These are phyloP conservation scores for Sporisorium iseilematis-ciliati DNA, from an alignment of 1,284 basidiomycete genomes.

Conservation along the genomic window DNA sequence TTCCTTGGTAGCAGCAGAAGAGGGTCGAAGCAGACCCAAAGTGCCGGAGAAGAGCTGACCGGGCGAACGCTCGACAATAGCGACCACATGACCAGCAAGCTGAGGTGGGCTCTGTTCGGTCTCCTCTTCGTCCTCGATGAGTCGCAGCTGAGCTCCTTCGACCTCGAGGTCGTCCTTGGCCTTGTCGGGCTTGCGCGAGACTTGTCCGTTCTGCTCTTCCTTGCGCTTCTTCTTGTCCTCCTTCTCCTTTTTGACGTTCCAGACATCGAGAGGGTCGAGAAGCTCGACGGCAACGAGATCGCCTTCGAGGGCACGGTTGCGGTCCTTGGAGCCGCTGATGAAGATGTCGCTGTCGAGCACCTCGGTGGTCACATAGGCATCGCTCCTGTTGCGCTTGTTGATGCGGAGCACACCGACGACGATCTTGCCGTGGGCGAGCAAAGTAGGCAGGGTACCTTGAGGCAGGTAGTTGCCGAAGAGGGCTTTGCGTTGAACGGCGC, in stretches of 20 bases:
- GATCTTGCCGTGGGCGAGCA: conserved; percentile 96
- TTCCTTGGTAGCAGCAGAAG: conserved; percentile 97
- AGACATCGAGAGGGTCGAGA: conserved; percentile 84
- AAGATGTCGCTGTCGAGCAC: conserved; percentile 99
- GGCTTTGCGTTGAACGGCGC: conserved; percentile 91
- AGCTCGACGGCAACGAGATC: conserved; percentile 99
- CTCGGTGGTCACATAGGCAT: conserved; percentile 99
- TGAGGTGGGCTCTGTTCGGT: conserved; percentile 76
- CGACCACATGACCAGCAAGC: conserved; percentile 91
- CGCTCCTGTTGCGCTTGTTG: conserved; percentile 98
- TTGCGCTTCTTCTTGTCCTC: conserved; percentile 88
- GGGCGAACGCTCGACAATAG: conserved; percentile 97
- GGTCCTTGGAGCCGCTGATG: conserved; percentile 88
- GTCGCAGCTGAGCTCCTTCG: conserved; percentile 93
- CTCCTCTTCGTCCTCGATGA: conserved; percentile 94
- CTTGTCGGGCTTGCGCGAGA: conserved; percentile 92
- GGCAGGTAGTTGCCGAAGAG: conserved; percentile 98
- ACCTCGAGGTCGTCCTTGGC: conserved; percentile 99
- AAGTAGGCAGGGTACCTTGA: conserved; percentile 94
- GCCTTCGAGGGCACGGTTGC: conserved; percentile 97
- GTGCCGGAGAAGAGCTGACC: conserved; percentile 98
- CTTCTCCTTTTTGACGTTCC: conserved; percentile 99
- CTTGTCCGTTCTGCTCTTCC: conserved; percentile 92
- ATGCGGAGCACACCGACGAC: conserved; percentile 97
- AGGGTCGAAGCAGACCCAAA: conserved; percentile 92